Percentiles rank a stretch among this genome's conserved stretches.
phyloP scores from a whole-genome alignment of 148 eudicot species.

The Tetragonia tetragonoides region DNA sequence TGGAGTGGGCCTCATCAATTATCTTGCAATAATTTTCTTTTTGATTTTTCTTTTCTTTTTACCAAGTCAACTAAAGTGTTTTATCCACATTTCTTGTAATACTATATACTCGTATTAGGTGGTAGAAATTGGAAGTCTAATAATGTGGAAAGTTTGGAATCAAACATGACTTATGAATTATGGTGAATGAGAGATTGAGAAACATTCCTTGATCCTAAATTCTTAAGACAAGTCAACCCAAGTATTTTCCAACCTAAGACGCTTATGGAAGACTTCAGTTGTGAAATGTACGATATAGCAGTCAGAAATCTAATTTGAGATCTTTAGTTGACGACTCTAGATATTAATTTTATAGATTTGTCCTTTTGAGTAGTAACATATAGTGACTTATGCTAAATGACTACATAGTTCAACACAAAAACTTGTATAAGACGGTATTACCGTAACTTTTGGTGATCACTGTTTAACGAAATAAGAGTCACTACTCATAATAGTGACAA shows the following conservation, averaged over 20 bases:
- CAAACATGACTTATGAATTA: background rate
- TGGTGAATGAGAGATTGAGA: background rate
- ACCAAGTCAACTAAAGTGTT: constrained; percentile 26
- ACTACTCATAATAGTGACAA: no score
- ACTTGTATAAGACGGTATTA: no score
- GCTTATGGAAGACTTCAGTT: no score
- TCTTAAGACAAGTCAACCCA: background rate
- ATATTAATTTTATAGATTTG: no score
- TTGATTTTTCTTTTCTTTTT: background rate
- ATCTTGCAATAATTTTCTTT: constrained; percentile 27
- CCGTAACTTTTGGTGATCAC: no score
- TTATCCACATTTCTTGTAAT: constrained; percentile 16
- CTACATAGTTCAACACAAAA: no score
- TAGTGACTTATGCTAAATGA: no score
- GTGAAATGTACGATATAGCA: no score
- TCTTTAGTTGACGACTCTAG: no score
- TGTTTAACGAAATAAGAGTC: no score
- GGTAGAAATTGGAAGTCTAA: background rate
- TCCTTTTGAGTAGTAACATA: no score
- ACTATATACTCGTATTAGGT: background rate
- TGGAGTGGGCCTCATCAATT: constrained; percentile 31
- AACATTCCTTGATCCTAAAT: background rate
- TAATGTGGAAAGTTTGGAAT: background rate
- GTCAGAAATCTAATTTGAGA: no score
- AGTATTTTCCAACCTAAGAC: background rate